Evolutionary conservation across 2,329 filamentous ascomycete species (phyloP), one percentile per base, ranked within the genome.

Genomic region (Xylariales sp.): DNA sequence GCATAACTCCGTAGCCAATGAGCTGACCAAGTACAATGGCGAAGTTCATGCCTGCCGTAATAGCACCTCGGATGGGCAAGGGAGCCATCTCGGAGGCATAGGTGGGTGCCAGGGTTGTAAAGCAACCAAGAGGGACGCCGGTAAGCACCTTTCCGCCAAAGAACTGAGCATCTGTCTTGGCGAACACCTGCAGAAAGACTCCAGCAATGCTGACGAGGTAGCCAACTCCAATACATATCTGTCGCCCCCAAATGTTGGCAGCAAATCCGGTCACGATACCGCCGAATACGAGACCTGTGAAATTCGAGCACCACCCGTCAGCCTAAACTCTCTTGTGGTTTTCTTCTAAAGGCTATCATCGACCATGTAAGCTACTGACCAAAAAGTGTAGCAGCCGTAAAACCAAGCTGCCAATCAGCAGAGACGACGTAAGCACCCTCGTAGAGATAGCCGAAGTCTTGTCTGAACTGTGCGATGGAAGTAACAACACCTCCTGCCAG

Each of bases 341-440:
- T n/a, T n/a, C n/a, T n/a, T n/a, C n/a, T n/a, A n/a, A n/a, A n/a
- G n/a, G n/a, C n/a, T n/a, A n/a, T n/a, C 4, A 17, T 18, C 12
- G 15, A 14, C 16, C 15, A 29, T 13, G 18, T 54, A 18, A 55
- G 34, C 20, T 56, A 44, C 15, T 20, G 13, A 27, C 29, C 40
- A 21, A 58, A 59, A 7, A 61, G 51, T 2, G 60, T 57, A 2
- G 46, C 62, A n/a, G 61, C 65, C 13, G 58, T 57, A 41, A 63
- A 69, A 5, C 58, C 61, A 13, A 55, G 54, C 41, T 67, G 61
- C 63, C 63, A 67, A 19, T 58, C 53, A 12, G 62, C 55, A 14
- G 56, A 42, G 8, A 67, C 47, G 6, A 63, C 61, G 48, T 60
- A 66, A 23, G 48, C 50, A 2, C 52, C 60, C 2, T 56, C 57